Evolutionary conservation across 2,329 filamentous ascomycete species (phyloP).

Genomic region (Grosmannia huntii): DNA sequence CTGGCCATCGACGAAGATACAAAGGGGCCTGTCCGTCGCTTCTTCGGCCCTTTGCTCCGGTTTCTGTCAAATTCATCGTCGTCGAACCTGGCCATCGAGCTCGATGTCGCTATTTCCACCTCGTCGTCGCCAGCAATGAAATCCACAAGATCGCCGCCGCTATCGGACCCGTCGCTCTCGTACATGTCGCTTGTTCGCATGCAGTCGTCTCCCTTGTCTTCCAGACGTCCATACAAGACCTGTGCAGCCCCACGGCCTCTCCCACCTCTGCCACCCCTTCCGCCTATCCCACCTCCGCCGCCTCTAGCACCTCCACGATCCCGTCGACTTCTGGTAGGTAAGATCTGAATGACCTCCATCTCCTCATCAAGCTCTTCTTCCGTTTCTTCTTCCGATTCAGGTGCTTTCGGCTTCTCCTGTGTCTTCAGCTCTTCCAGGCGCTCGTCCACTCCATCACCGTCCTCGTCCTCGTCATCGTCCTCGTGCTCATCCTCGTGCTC

Average conservation of each 20-base stretch:
- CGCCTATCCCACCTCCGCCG: constrained; percentile 9
- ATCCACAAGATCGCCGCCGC: constrained; percentile 37
- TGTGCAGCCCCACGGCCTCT: constrained; percentile 6
- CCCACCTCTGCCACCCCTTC: constrained; percentile 1
- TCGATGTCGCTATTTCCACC: constrained; percentile 2
- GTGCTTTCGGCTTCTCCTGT: background rate
- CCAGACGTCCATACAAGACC: constrained; percentile 17
- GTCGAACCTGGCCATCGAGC: background rate
- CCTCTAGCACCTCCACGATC: constrained; percentile 5
- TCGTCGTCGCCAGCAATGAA: constrained; percentile 43
- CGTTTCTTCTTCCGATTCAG: background rate
- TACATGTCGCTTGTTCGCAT: constrained; percentile 33
- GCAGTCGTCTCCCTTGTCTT: constrained; percentile 39
- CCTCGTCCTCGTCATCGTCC: background rate
- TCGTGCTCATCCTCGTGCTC: constrained; percentile 2
- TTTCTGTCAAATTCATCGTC: background rate
- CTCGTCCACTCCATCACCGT: background rate
- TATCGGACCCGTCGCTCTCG: constrained; percentile 33
- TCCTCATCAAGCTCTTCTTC: background rate
- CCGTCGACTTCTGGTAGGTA: constrained; percentile 1
- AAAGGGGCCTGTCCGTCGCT: background rate
- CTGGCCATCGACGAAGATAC: background rate
- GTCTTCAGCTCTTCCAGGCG: background rate
- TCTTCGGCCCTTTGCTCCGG: background rate
- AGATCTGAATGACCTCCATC: constrained; percentile 1